Conservation (phyloP, 228 moss, liverwort and hornwort genomes). For the Sphagnum fallax region DNA sequence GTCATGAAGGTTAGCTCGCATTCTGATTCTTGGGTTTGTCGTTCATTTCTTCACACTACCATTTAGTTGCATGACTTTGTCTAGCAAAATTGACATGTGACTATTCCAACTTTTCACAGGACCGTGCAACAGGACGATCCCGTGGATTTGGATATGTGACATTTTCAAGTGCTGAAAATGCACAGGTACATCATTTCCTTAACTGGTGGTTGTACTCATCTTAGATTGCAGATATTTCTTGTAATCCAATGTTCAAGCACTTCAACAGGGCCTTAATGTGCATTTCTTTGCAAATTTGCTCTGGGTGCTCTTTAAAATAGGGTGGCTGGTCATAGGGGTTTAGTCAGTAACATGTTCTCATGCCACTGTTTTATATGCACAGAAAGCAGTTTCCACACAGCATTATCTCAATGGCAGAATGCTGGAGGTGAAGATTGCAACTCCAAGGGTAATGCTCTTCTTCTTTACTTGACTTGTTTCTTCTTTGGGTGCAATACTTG, state of each 20-base stretch:
- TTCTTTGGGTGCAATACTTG: too few relatives aligned
- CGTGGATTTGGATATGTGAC: constrained; percentile 96
- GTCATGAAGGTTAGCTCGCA: constrained; percentile 76
- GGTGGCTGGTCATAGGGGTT: too few relatives aligned
- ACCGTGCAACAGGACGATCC: constrained; percentile 83
- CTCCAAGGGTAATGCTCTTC: constrained; percentile 58
- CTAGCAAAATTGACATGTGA: background rate
- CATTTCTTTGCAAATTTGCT: too few relatives aligned
- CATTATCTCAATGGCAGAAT: constrained; percentile 86
- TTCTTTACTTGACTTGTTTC: background rate
- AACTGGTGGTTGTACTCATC: background rate
- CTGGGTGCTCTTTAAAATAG: too few relatives aligned
- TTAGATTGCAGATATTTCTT: background rate
- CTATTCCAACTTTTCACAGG: constrained; percentile 25
- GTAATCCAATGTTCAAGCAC: background rate
- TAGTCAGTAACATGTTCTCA: too few relatives aligned
- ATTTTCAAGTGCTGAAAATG: constrained; percentile 80
- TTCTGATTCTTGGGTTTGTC: background rate
- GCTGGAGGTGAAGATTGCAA: constrained; percentile 95
- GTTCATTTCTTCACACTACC: too few relatives aligned
- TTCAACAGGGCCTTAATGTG: too few relatives aligned
- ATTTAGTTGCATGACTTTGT: background rate
- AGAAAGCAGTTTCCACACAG: constrained; percentile 88
- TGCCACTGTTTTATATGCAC: background rate
- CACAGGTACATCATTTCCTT: constrained; percentile 40